Evolutionary conservation across 1,284 basidiomycete species (phyloP).

Genomic region (Ustilago tritici): DNA sequence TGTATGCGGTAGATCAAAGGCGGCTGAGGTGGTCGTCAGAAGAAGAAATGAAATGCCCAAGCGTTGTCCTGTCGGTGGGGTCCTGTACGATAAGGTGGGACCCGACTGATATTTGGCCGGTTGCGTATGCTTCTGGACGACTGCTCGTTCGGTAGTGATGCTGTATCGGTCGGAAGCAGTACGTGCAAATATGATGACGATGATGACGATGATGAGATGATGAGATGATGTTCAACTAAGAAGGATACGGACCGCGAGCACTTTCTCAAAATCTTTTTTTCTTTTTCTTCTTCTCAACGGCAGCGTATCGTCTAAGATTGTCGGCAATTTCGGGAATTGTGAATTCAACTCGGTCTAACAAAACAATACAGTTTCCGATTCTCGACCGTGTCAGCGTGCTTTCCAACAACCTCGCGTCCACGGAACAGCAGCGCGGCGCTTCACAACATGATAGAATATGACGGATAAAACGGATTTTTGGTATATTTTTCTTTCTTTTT

Average conservation of each 20-base stretch:
- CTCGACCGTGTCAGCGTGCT: too few species aligned
- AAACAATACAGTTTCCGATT: too few species aligned
- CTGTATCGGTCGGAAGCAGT: neutral
- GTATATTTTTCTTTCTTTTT: too few species aligned
- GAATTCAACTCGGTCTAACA: neutral
- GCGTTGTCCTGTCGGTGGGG: neutral
- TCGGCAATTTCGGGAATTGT: neutral
- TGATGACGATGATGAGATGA: neutral
- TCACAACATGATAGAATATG: too few species aligned
- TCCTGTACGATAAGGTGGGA: too few species aligned
- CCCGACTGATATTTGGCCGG: too few species aligned
- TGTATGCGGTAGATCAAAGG: neutral
- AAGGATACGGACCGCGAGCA: neutral
- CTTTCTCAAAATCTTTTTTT: conserved; percentile 31
- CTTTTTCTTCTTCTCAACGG: conserved; percentile 4
- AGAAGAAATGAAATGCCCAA: neutral
- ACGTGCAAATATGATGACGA: neutral
- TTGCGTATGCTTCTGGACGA: too few species aligned
- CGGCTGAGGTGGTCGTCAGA: neutral
- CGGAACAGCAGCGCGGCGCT: too few species aligned
- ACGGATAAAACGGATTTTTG: too few species aligned
- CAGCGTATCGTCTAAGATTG: neutral
- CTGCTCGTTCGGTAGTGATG: neutral
- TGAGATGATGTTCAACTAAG: conserved; percentile 5
- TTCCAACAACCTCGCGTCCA: too few species aligned